These are phyloP conservation scores for Diaporthe sp. DNA, from an alignment of 2,329 filamentous ascomycete species.

Conservation along the genomic window DNA sequence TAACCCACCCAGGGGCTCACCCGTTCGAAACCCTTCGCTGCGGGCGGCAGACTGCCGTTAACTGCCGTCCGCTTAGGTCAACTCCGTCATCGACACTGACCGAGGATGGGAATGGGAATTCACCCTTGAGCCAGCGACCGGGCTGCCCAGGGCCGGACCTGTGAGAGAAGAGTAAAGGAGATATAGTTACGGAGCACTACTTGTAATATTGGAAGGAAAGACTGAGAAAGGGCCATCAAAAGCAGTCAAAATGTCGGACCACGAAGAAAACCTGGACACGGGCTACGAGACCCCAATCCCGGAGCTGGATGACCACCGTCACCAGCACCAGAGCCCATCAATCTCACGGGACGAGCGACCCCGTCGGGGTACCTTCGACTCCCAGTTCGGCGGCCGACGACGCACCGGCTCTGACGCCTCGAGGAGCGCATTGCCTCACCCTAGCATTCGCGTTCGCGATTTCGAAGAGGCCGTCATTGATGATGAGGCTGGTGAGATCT, in stretches of 20 bases:
- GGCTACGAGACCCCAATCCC: conserved; percentile 82
- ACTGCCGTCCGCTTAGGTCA: conserved; percentile 51
- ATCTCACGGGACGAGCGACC: conserved; percentile 72
- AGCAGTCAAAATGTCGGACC: conserved; percentile 75
- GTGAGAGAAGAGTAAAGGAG: conserved; percentile 19
- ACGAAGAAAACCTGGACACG: conserved; percentile 72
- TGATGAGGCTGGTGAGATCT: conserved; percentile 72
- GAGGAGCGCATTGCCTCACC: conserved; percentile 55
- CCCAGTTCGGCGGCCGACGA: conserved; percentile 68
- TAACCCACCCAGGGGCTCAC: conserved; percentile 19
- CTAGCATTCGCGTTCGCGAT: conserved; percentile 75
- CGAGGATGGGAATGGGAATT: conserved; percentile 43
- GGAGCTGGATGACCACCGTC: conserved; percentile 89
- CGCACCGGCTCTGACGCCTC: conserved; percentile 52
- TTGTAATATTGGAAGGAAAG: conserved; percentile 11
- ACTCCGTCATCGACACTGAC: conserved; percentile 28
- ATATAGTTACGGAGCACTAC: conserved; percentile 11
- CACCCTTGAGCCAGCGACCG: conserved; percentile 38
- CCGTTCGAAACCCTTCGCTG: conserved; percentile 42
- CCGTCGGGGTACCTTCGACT: conserved; percentile 82
- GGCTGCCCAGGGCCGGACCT: conserved; percentile 35
- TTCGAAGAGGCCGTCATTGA: conserved; percentile 90
- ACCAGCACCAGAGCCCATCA: conserved; percentile 58
- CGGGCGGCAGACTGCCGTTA: conserved; percentile 53
- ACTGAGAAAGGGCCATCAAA: background rate